These are phyloP conservation scores for Mariannaea elegans DNA, from an alignment of 2,329 filamentous ascomycete genomes.

Conservation along the genomic window DNA sequence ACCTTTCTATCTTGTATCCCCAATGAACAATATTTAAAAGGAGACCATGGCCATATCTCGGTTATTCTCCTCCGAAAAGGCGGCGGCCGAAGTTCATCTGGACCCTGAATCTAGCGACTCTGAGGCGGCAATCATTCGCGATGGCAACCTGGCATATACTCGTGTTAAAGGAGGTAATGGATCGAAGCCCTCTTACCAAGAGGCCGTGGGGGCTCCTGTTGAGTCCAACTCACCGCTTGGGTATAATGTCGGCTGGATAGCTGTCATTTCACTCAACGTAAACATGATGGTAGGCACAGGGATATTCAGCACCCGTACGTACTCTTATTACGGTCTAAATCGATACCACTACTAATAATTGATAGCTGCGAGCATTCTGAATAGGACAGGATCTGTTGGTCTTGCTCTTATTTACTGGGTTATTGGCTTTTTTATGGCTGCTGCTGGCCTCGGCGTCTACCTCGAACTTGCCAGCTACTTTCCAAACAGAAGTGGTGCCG, in stretches of 20 bases:
- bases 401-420: constrained; percentile 71
- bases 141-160: constrained; percentile 32
- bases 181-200: constrained; percentile 62
- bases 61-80: constrained; percentile 6
- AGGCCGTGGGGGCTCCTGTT: constrained; percentile 69
- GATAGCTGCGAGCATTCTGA: constrained; percentile 63
- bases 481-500: constrained; percentile 70
- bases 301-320: constrained; percentile 71
- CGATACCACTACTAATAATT: constrained; percentile 36
- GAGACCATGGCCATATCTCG: background rate
- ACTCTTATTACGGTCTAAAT: too few species aligned
- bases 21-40: background rate
- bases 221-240: constrained; percentile 67
- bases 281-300: constrained; percentile 71
- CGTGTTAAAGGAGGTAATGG: constrained; percentile 56
- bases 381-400: constrained; percentile 68
- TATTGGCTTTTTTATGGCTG: constrained; percentile 66
- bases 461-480: constrained; percentile 73
- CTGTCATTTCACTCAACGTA: constrained; percentile 68
- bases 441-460: constrained; percentile 65
- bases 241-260: constrained; percentile 64
- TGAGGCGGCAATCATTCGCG: constrained; percentile 26
- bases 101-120: constrained; percentile 18
- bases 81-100: background rate
- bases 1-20: background rate